These are phyloP conservation scores for Trichoderma parareesei DNA, from an alignment of 495 filamentous ascomycete species.

Conservation along the genomic window DNA sequence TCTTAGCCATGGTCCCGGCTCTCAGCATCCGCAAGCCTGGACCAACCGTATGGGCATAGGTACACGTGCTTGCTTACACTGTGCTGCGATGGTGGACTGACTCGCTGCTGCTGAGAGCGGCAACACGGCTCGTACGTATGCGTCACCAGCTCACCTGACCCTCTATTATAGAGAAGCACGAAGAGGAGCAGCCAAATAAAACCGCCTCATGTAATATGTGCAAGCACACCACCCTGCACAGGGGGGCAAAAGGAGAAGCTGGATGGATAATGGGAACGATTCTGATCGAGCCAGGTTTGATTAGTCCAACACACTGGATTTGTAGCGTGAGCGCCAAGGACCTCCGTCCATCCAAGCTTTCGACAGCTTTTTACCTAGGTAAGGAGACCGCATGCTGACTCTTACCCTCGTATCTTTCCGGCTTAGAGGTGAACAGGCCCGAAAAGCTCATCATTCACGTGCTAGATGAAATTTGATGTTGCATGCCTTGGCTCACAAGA, in stretches of 20 bases:
- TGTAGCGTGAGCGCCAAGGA: slow-evolving; percentile 2
- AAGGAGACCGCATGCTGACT: neutral
- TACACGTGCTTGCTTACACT: no score
- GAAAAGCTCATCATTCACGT: neutral
- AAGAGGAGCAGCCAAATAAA: no score
- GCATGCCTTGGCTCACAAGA: slow-evolving; percentile 1
- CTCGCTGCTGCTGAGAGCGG: no score
- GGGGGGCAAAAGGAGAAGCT: neutral
- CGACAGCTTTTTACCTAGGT: neutral
- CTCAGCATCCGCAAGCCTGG: no score
- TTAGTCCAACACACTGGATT: neutral
- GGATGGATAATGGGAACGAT: neutral
- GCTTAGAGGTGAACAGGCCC: neutral
- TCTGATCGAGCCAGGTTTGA: neutral
- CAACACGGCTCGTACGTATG: no score
- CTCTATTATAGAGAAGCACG: no score
- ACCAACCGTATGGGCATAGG: no score
- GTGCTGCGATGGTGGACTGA: neutral
- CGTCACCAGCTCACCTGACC: no score
- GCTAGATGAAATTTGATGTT: neutral
- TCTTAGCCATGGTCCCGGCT: no score
- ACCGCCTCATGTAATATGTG: no score
- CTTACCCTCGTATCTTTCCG: neutral
- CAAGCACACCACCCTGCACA: neutral
- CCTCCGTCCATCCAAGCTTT: neutral